Conservation (phyloP, 2,329 filamentous ascomycete genomes). For the Aspergillus neoniger region DNA sequence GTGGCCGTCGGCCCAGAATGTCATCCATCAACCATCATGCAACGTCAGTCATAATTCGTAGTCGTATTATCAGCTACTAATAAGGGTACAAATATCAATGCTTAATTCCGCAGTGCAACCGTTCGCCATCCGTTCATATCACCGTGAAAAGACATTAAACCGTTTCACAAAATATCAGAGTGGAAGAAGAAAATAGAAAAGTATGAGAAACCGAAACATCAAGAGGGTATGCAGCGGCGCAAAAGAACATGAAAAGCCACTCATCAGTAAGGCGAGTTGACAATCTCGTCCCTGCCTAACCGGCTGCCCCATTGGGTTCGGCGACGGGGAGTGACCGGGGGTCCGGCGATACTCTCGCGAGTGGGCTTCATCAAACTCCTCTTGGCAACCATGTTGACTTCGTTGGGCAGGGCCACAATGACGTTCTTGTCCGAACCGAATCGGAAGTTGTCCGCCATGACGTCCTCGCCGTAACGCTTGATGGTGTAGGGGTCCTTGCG, state of each 20-base stretch:
- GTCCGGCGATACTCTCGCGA: conserved; percentile 79
- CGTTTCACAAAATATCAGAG: conserved; percentile 4
- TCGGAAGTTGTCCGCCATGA: conserved; percentile 98
- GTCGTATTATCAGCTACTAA: conserved; percentile 17
- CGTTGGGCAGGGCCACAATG: conserved; percentile 93
- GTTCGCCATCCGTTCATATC: conserved; percentile 5
- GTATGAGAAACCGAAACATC: conserved; percentile 9
- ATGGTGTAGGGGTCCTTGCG: conserved; percentile 90
- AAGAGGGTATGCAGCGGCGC: conserved; percentile 33
- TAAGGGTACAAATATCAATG: neutral
- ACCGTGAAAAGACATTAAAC: neutral
- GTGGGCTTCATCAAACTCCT: conserved; percentile 83
- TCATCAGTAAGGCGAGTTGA: conserved; percentile 66
- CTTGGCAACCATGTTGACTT: conserved; percentile 96
- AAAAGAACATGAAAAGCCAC: conserved; percentile 14
- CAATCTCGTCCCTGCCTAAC: conserved; percentile 79
- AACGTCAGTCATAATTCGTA: conserved; percentile 11
- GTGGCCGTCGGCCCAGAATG: neutral
- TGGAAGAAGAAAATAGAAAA: conserved; percentile 6
- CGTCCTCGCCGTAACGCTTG: conserved; percentile 91
- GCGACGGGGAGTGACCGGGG: conserved; percentile 53
- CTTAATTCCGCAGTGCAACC: conserved; percentile 1
- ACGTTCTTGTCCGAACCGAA: conserved; percentile 97
- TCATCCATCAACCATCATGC: neutral
- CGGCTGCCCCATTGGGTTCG: conserved; percentile 37